Conservation (phyloP, 2,329 filamentous ascomycete species). For the Fusarium algeriense region DNA sequence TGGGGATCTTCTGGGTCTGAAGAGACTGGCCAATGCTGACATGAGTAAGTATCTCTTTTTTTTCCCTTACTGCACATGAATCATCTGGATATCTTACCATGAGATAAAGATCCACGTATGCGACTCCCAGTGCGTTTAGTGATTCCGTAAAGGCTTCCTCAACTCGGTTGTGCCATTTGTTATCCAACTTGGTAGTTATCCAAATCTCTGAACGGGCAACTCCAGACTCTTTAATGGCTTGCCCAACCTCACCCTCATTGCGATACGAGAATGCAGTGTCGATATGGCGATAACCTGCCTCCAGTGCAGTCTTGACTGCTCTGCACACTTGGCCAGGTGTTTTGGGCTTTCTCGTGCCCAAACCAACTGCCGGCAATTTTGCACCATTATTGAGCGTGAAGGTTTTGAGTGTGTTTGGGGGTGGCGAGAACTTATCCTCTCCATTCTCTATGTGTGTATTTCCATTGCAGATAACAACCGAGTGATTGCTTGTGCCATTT, state of each 20-base stretch:
- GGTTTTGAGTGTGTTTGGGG: slow-evolving; percentile 50
- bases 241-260: slow-evolving; percentile 78
- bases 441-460: no score
- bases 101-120: no score
- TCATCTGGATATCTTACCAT: no score
- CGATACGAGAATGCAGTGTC: slow-evolving; percentile 82
- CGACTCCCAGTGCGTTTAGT: no score
- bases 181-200: slow-evolving; percentile 86
- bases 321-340: slow-evolving; percentile 73
- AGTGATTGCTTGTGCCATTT: no score
- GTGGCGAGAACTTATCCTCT: no score
- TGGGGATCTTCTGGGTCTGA: no score
- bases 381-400: slow-evolving; percentile 81
- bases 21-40: no score
- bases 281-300: slow-evolving; percentile 79
- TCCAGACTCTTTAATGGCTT: slow-evolving; percentile 72
- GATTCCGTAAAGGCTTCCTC: no score
- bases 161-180: slow-evolving; percentile 75
- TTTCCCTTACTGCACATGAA: no score
- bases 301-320: slow-evolving; percentile 78
- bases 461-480: no score
- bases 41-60: no score
- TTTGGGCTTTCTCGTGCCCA: slow-evolving; percentile 83
- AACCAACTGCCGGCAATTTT: slow-evolving; percentile 81
- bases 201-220: slow-evolving; percentile 76